Evolutionary conservation across 2,329 filamentous ascomycete species (phyloP).

Genomic region (Plectosphaerella plurivora): DNA sequence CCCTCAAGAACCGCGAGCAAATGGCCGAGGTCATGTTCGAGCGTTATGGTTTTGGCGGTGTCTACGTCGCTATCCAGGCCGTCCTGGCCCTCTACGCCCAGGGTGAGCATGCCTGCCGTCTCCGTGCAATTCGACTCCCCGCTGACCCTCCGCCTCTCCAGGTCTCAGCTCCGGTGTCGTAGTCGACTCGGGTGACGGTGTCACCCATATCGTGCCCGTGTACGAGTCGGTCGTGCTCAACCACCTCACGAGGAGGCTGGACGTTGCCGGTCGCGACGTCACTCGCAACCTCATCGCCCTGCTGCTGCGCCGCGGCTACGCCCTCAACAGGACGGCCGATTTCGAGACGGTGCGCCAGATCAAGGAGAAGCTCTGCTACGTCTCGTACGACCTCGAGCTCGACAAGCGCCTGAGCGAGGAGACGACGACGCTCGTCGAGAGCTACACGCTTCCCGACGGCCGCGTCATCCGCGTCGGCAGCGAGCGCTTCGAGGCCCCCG

Average conservation of each 20-base stretch:
- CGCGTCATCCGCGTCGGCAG: slow-evolving; percentile 94
- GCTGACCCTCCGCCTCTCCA: slow-evolving; percentile 22
- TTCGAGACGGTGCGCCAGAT: slow-evolving; percentile 99
- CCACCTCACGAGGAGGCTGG: slow-evolving; percentile 88
- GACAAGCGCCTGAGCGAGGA: slow-evolving; percentile 96
- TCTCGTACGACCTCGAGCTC: slow-evolving; percentile 94
- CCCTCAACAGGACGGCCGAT: slow-evolving; percentile 95
- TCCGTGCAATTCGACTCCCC: background rate
- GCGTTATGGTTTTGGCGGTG: slow-evolving; percentile 89
- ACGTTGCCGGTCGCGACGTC: slow-evolving; percentile 94
- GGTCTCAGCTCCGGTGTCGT: slow-evolving; percentile 92
- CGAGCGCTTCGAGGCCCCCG: slow-evolving; percentile 95
- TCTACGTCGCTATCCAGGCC: slow-evolving; percentile 97
- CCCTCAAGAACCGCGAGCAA: slow-evolving; percentile 90
- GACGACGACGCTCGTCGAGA: slow-evolving; percentile 94
- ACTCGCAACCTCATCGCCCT: slow-evolving; percentile 98
- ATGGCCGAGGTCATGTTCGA: slow-evolving; percentile 99
- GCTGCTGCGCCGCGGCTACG: slow-evolving; percentile 88
- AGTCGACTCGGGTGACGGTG: slow-evolving; percentile 95
- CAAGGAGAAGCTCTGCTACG: slow-evolving; percentile 99
- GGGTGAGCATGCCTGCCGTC: slow-evolving; percentile 47
- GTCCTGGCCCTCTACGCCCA: slow-evolving; percentile 95
- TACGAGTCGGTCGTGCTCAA: slow-evolving; percentile 98
- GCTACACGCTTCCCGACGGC: slow-evolving; percentile 94
- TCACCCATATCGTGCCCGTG: slow-evolving; percentile 97